A percentile compares a stretch with the other conserved stretches of the same genome.
These are phyloP conservation scores for Coemansia sp. DNA, from an alignment of 192 early-diverging fungal genomes.

Conservation along the genomic window DNA sequence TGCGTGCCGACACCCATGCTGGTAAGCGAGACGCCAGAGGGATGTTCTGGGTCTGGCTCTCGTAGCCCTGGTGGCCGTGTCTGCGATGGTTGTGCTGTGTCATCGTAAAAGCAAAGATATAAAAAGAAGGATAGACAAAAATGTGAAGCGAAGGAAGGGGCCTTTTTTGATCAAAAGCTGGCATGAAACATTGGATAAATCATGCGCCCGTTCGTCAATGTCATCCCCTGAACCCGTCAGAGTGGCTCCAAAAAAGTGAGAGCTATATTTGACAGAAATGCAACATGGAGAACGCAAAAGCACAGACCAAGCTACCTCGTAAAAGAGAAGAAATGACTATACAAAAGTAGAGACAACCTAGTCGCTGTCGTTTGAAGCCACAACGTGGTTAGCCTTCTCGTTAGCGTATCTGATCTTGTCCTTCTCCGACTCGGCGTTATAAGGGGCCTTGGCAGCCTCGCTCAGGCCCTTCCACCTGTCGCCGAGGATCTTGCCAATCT, in stretches of 20 bases:
- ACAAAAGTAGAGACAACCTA: slow-evolving; percentile 1
- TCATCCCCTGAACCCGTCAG: background rate
- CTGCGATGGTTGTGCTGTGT: background rate
- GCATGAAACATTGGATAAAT: background rate
- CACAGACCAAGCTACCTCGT: slow-evolving; percentile 1
- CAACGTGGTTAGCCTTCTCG: slow-evolving; percentile 37
- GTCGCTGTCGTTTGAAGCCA: slow-evolving; percentile 12
- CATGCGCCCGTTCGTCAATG: background rate
- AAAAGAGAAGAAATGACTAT: background rate
- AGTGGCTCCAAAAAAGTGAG: background rate
- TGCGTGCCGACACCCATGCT: slow-evolving; percentile 17
- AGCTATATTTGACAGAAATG: slow-evolving; percentile 1
- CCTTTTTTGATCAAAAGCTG: background rate
- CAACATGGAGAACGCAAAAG: background rate
- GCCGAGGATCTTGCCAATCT: slow-evolving; percentile 72
- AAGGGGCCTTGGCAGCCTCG: slow-evolving; percentile 59
- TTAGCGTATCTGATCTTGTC: slow-evolving; percentile 52
- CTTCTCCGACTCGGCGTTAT: slow-evolving; percentile 46
- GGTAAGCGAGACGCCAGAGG: slow-evolving; percentile 10
- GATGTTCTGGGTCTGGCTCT: background rate
- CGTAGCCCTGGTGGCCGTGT: background rate
- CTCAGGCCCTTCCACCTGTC: slow-evolving; percentile 63
- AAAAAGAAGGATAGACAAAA: background rate
- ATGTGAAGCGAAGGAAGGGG: background rate
- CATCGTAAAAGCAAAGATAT: background rate